Evolutionary conservation across 257 asterid genomes (phyloP), one percentile per base, ranked within the genome.

Genomic region (Penstemon newberryi): DNA sequence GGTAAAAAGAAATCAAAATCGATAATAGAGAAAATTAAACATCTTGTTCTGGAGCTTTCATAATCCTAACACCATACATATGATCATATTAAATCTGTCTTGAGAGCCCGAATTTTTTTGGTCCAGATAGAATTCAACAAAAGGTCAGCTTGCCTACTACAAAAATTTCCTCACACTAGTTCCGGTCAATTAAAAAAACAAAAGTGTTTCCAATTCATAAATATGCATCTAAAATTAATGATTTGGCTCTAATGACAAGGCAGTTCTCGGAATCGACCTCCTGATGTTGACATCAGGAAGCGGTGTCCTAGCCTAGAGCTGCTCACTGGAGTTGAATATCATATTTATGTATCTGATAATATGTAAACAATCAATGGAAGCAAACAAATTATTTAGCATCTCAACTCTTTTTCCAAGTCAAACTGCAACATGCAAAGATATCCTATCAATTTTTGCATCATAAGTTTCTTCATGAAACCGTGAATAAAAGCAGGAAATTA

Each of bases 161-260:
- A 52, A 12, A 67, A 63, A 43, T 40, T 65, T 73, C 42, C 53
- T 64, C 25, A 51, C 49, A 47, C 57, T 67, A 51, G 37, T 73
- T 60, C 58, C 25, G 10, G 56, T 54, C 43, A 2, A 25, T 25
- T 25, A 1, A 25, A 25, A 25, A 25, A 25, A 25, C 2, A 25
- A 15, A 25, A 25, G 33, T 25, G 33, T 25, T 1, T 25, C 2
- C 33, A 1, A 57, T 18, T 37, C 62, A 33, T 60, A 67, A 46
- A 36, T 59, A 65, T 66, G 56, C 45, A 51, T 56, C 33, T 25
- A 25, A 1, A 25, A 25, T 25, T 25, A 25, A n/a, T 5, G 52
- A 57, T 50, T 49, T 12, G 15, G 37, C 75, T 19, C 50, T 25
- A 25, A 25, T n/a, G 46, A 38, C 49, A 60, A 61, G 57, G 63